Evolutionary conservation across 495 filamentous ascomycete species (phyloP).

Genomic region (Durotheca rogersii): DNA sequence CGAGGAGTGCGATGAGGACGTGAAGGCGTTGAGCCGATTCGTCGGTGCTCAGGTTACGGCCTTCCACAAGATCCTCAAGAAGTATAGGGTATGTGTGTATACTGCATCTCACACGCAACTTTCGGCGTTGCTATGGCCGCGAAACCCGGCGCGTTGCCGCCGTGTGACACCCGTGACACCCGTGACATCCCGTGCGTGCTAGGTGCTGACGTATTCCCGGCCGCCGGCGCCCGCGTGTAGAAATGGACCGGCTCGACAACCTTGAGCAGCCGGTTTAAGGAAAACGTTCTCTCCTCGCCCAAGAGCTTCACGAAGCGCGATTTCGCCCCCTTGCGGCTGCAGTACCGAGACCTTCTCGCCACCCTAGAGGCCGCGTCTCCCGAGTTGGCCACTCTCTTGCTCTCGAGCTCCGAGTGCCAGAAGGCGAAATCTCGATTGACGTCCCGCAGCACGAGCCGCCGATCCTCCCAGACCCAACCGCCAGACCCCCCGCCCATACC

Average conservation of each 20-base stretch:
- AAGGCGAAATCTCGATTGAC: slow-evolving; percentile 7
- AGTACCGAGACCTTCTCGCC: slow-evolving; percentile 57
- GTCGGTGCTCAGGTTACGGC: slow-evolving; percentile 62
- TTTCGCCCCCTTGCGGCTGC: slow-evolving; percentile 53
- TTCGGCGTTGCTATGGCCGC: slow-evolving; percentile 5
- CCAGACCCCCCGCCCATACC: slow-evolving; percentile 13
- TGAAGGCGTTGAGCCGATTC: slow-evolving; percentile 61
- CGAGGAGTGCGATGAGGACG: slow-evolving; percentile 60
- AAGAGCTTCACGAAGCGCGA: slow-evolving; percentile 64
- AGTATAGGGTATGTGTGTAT: slow-evolving; percentile 63
- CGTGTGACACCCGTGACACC: too few relatives aligned
- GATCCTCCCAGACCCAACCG: slow-evolving; percentile 14
- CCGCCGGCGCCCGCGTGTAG: slow-evolving; percentile 22
- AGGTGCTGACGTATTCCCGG: too few relatives aligned
- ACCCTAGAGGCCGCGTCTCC: slow-evolving; percentile 50
- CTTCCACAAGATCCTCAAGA: slow-evolving; percentile 74
- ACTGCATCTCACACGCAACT: slow-evolving; percentile 12
- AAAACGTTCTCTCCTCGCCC: slow-evolving; percentile 55
- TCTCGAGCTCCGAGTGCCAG: slow-evolving; percentile 14
- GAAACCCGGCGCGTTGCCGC: slow-evolving; percentile 13
- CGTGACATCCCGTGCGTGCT: too few relatives aligned
- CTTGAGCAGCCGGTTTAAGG: slow-evolving; percentile 58
- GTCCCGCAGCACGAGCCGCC: slow-evolving; percentile 8
- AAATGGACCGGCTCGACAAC: slow-evolving; percentile 69
- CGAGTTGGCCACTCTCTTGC: slow-evolving; percentile 13